Conservation (phyloP, 257 asterid genomes). For the Agastache rugosa region DNA sequence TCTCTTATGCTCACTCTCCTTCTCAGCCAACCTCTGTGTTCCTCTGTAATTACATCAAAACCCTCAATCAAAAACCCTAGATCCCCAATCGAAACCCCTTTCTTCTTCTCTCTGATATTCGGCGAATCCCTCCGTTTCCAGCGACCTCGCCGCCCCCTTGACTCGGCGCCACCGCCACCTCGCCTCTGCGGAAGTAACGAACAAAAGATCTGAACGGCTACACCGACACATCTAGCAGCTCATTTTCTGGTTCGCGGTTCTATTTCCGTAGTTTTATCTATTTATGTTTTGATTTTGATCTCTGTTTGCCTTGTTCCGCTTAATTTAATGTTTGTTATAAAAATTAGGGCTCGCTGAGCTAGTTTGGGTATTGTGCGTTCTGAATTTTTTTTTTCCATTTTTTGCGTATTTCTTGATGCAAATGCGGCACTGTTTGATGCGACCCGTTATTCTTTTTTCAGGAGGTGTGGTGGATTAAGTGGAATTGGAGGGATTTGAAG, state of each 20-base stretch:
- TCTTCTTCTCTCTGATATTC: too few species aligned
- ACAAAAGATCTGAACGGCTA: slow-evolving; percentile 47
- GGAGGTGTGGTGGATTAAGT: slow-evolving; percentile 63
- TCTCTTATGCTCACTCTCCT: too few species aligned
- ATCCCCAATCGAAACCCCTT: too few species aligned
- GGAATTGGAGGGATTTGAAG: slow-evolving; percentile 81
- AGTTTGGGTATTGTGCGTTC: neutral
- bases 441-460: slow-evolving; percentile 83
- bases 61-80: too few species aligned
- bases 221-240: slow-evolving; percentile 48
- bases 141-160: too few species aligned
- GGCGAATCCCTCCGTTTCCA: too few species aligned
- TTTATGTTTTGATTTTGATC: slow-evolving; percentile 18
- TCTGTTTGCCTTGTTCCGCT: neutral
- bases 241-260: slow-evolving; percentile 55
- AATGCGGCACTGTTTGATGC: slow-evolving; percentile 76
- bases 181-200: too few species aligned
- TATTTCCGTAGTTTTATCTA: slow-evolving; percentile 13
- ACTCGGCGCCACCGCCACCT: too few species aligned
- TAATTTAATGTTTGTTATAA: slow-evolving; percentile 17
- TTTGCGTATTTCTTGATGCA: slow-evolving; percentile 42
- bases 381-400: slow-evolving; percentile 20
- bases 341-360: too few species aligned
- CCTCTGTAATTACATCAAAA: too few species aligned
- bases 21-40: too few species aligned